phyloP scores from a whole-genome alignment of 1,139 yeast species.

The Pichia sp. region DNA sequence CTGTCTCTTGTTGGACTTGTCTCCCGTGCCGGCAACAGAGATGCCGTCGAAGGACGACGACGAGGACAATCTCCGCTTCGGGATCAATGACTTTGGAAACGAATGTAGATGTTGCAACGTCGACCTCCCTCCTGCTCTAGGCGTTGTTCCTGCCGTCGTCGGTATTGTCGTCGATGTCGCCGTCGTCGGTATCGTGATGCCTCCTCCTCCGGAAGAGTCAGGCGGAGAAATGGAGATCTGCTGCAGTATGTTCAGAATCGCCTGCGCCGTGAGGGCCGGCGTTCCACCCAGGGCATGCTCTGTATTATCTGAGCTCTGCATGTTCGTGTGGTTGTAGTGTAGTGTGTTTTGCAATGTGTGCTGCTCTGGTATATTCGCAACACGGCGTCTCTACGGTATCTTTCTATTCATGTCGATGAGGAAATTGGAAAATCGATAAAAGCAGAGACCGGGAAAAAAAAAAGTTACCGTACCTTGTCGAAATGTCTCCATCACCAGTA shows the following conservation, averaged over 20 bases:
- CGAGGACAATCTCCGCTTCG: conserved; percentile 16
- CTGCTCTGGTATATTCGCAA: too few relatives aligned
- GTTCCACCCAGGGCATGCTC: neutral
- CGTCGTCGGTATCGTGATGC: neutral
- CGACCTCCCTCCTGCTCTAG: neutral
- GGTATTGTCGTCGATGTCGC: neutral
- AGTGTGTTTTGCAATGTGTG: too few relatives aligned
- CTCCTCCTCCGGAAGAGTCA: neutral
- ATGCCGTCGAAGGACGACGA: conserved; percentile 16
- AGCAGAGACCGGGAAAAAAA: too few relatives aligned
- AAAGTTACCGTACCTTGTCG: too few relatives aligned
- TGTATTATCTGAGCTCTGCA: neutral
- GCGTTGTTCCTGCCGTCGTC: neutral
- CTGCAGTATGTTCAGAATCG: conserved; percentile 26
- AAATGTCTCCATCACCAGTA: too few relatives aligned
- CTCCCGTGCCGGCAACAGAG: neutral
- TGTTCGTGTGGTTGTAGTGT: neutral
- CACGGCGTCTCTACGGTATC: neutral
- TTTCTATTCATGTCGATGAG: neutral
- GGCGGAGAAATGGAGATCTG: conserved; percentile 24
- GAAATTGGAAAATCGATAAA: neutral
- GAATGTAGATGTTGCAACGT: conserved; percentile 15
- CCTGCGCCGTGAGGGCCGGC: conserved; percentile 21
- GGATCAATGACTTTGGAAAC: conserved; percentile 13
- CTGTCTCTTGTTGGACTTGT: conserved; percentile 13